Percentiles rank a stretch among this genome's conserved stretches.
phyloP scores from a whole-genome alignment of 2,329 filamentous ascomycete species.

The Amphichorda felina region DNA sequence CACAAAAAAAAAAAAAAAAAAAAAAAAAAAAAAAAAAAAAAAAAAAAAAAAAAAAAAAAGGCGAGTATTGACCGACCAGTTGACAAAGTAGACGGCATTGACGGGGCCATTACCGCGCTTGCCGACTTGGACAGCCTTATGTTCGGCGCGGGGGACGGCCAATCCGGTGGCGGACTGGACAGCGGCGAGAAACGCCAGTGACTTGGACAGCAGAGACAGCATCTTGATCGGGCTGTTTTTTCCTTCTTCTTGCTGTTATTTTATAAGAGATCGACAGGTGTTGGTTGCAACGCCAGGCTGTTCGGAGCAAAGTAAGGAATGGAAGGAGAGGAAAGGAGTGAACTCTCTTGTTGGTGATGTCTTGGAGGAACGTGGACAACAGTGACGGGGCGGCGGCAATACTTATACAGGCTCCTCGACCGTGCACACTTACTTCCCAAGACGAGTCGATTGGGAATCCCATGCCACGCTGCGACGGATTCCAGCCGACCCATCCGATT shows the following conservation, averaged over 20 bases:
- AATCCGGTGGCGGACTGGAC: conserved; percentile 11
- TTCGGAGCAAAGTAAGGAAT: conserved; percentile 5
- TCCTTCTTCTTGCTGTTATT: neutral
- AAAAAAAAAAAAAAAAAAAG: neutral
- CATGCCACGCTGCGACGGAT: too few relatives aligned
- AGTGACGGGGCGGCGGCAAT: neutral
- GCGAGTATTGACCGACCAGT: conserved; percentile 34
- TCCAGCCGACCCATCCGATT: neutral
- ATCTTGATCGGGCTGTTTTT: conserved; percentile 10
- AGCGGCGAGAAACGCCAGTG: conserved; percentile 13
- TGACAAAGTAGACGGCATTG: conserved; percentile 35
- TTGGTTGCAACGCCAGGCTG: conserved; percentile 9
- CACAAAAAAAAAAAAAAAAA: neutral
- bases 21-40: too few relatives aligned
- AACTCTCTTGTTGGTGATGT: neutral
- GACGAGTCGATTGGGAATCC: neutral
- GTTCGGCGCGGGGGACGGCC: conserved; percentile 8
- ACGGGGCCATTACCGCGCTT: conserved; percentile 10
- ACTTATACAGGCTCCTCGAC: neutral
- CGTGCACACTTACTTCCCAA: neutral
- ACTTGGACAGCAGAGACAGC: conserved; percentile 12
- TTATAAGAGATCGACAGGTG: conserved; percentile 1
- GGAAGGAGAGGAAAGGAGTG: conserved; percentile 5
- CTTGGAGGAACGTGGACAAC: neutral
- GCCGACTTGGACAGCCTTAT: conserved; percentile 6